Evolutionary conservation across 139 green algal species (phyloP), one percentile per base, ranked within the genome.

Genomic region (Chlorella ohadii): DNA sequence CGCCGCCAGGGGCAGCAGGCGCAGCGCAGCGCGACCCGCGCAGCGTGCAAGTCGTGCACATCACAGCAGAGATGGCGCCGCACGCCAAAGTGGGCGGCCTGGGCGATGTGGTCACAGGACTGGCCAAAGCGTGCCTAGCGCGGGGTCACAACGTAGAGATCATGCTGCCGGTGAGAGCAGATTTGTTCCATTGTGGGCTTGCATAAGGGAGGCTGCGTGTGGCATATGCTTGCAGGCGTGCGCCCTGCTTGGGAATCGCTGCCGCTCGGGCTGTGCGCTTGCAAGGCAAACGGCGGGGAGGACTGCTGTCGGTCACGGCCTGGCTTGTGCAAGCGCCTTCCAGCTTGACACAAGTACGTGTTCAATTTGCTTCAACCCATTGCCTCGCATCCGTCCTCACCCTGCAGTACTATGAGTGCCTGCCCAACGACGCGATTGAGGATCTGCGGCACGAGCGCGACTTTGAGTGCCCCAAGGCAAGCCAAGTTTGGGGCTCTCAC

Each of bases 61-160:
- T 99, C 31, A 95, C 94, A 3, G 96, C 96, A 0, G 96, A 99
- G 91, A 95, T 99, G 92, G 96, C 96, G 38, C 96, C 96, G 31
- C 85, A 96, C 28, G 96, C 96, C 57, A 99, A 99, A 88, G 96
- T 98, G 25, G 96, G 96, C 16, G 96, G 96, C n/a, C 88, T 99
- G 64, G 96, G 93, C n/a, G 96, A 99, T 83, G 96, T 99, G 27
- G 95, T 99, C 55, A 93, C 91, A 15, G 95, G 95, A 5, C 87
- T 98, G 55, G 88, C 91, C 36, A 86, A 89, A 41, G 92, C 94
- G n/a, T 95, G 88, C 72, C 66, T 92, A 38, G 86, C 86, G 2
- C 85, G 92, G 3, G 95, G 95, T 0, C 94, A 98, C 90, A 73
- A 88, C 55, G 94, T 98, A 65, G 88, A 94, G 31, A 91, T 96